Percentiles rank a stretch among this genome's conserved stretches.
phyloP scores from a whole-genome alignment of 2,329 filamentous ascomycete species.

The Fonsecaea pedrosoi region DNA sequence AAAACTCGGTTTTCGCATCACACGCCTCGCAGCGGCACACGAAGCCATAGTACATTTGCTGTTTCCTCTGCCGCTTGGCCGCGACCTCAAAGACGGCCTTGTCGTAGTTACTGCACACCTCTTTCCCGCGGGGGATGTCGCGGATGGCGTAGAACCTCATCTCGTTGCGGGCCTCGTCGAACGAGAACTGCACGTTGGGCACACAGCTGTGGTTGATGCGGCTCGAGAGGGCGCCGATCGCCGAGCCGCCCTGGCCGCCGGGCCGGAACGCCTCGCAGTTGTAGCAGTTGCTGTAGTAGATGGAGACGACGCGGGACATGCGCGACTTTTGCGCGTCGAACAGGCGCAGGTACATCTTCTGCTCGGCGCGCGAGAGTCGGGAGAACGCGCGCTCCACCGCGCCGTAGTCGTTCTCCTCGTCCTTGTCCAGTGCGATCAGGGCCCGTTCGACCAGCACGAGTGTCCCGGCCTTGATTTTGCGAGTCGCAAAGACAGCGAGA shows the following conservation, averaged over 20 bases:
- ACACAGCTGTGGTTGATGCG: conserved; percentile 39
- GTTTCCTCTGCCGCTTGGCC: conserved; percentile 24
- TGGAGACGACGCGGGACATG: conserved; percentile 33
- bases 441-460: conserved; percentile 34
- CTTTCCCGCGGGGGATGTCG: conserved; percentile 36
- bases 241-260: conserved; percentile 31
- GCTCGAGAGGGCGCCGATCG: conserved; percentile 33
- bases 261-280: conserved; percentile 29
- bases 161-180: conserved; percentile 23
- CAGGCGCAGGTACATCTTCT: conserved; percentile 32
- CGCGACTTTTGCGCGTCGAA: conserved; percentile 36
- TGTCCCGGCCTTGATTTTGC: conserved; percentile 38
- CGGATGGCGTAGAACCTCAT: conserved; percentile 37
- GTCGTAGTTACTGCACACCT: conserved; percentile 37
- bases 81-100: conserved; percentile 28
- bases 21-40: conserved; percentile 38
- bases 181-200: conserved; percentile 38
- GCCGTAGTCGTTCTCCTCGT: conserved; percentile 27
- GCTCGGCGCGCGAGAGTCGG: conserved; percentile 16
- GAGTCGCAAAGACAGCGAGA: conserved; percentile 33
- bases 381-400: conserved; percentile 30
- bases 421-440: conserved; percentile 31
- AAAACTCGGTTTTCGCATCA: conserved; percentile 33
- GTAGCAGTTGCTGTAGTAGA: conserved; percentile 41
- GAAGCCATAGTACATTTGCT: conserved; percentile 38